Percentiles rank a stretch among this genome's conserved stretches.
Evolutionary conservation across 805 yeast genomes (phyloP).

Genomic region (Kodamaea fukazawae): DNA sequence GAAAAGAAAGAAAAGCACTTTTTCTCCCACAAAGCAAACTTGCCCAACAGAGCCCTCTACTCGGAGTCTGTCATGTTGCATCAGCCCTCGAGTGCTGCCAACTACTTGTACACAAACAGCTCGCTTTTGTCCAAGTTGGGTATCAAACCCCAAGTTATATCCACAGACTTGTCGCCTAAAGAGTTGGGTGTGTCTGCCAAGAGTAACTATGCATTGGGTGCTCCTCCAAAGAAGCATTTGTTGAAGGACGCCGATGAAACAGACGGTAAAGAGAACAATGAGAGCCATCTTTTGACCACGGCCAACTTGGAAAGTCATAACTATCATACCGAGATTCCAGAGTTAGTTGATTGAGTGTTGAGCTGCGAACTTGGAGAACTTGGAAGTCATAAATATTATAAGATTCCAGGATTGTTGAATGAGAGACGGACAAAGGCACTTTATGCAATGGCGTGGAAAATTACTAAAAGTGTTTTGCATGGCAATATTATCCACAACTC

Average conservation of each 20-base stretch:
- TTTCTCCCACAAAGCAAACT: constrained; percentile 22
- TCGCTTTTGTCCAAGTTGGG: constrained; percentile 39
- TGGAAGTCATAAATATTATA: no score
- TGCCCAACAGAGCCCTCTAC: constrained; percentile 34
- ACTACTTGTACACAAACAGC: constrained; percentile 34
- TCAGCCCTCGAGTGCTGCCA: constrained; percentile 20
- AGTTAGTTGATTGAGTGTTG: constrained; percentile 13
- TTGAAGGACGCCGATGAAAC: constrained; percentile 12
- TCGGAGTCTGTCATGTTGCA: constrained; percentile 31
- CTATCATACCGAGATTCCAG: constrained; percentile 2
- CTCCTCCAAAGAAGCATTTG: constrained; percentile 7
- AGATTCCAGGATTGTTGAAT: no score
- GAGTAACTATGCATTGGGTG: constrained; percentile 4
- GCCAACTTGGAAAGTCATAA: constrained; percentile 23
- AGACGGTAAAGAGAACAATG: constrained; percentile 16
- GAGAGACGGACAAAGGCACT: no score
- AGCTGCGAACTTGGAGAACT: no score
- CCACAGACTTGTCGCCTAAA: constrained; percentile 24
- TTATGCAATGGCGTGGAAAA: no score
- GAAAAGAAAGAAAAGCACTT: constrained; percentile 14
- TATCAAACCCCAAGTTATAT: constrained; percentile 40
- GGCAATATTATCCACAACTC: no score
- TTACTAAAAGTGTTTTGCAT: no score
- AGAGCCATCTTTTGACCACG: constrained; percentile 25
- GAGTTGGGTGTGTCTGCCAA: constrained; percentile 11